Evolutionary conservation across 208 protist species (phyloP), one percentile per base, ranked within the genome.

Genomic region (Leishmania braziliensis): DNA sequence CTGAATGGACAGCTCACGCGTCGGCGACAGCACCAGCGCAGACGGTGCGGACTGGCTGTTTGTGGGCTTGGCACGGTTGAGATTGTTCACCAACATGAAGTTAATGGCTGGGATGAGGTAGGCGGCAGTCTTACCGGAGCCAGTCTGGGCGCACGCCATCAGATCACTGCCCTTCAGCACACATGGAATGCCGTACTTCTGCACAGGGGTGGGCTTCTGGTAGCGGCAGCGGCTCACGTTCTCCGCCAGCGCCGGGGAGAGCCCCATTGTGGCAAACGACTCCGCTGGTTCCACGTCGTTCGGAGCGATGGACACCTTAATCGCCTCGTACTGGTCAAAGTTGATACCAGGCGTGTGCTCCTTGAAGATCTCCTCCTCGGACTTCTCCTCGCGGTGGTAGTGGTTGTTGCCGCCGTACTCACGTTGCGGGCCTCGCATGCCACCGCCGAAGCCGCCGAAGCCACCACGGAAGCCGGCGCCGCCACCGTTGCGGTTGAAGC

Each of bases 121-220:
- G 33, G 99, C 98, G 43, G 98, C 99, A 5, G 99, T 99, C 92
- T 99, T 99, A 77, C 99, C 99, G 26, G 98, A 99, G 74, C 98
- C 99, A 33, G 99, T 99, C 92, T 99, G 99, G 10, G 99, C 99
- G 83, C 99, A 99, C 8, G 98, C 98, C 98, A 99, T 99, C 6
- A 99, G 84, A 88, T 99, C 99, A 58, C 97, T 82, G 36, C 96
- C 94, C 14, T 88, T 81, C 5, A 96, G 48, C 23, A 99, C 97
- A 80, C 98, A 98, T 72, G 99, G 99, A 75, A 99, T 98, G 77
- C 98, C 94, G 83, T 98, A 97, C 90, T 99, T 99, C 91, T 99
- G 99, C 39, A 99, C 99, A 18, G 99, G 99, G 0, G 99, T 99
- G 16, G 99, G 99, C 82, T 97, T 98, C 60, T 89, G 89, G 93